Conservation (phyloP, 352 stramenopile genomes). For the Phytophthora meadii region DNA sequence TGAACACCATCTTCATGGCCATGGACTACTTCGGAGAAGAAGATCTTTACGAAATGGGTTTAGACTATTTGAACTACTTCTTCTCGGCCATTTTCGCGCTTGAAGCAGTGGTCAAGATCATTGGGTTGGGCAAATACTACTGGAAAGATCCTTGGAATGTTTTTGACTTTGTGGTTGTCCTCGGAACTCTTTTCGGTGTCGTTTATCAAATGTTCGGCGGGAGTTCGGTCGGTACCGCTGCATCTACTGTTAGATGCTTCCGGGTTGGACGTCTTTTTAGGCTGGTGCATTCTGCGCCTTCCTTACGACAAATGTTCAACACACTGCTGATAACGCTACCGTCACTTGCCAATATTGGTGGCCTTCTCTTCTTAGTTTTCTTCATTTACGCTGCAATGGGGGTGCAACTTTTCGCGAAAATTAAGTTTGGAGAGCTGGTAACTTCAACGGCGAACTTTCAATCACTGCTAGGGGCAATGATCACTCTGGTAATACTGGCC, state of each 20-base stretch:
- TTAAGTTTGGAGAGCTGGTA: slow-evolving; percentile 72
- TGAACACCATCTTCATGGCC: slow-evolving; percentile 90
- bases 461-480: slow-evolving; percentile 74
- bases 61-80: slow-evolving; percentile 80
- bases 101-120: slow-evolving; percentile 88
- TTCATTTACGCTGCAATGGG: slow-evolving; percentile 93
- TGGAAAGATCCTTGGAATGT: slow-evolving; percentile 84
- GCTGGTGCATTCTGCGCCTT: slow-evolving; percentile 76
- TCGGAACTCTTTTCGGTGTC: slow-evolving; percentile 58
- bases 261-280: slow-evolving; percentile 80
- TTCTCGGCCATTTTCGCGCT: slow-evolving; percentile 87
- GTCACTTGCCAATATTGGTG: slow-evolving; percentile 87
- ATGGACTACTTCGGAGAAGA: slow-evolving; percentile 88
- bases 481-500: slow-evolving; percentile 50
- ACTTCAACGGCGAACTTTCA: slow-evolving; percentile 90
- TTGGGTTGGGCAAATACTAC: slow-evolving; percentile 78
- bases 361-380: slow-evolving; percentile 89
- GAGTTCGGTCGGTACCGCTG: slow-evolving; percentile 54
- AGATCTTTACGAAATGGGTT: slow-evolving; percentile 55
- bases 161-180: slow-evolving; percentile 82
- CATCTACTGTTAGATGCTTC: slow-evolving; percentile 82
- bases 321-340: slow-evolving; percentile 89
- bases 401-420: slow-evolving; percentile 91
- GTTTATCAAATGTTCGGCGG: slow-evolving; percentile 55
- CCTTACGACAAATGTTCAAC: slow-evolving; percentile 87